Conservation (phyloP, 352 stramenopile genomes). For the Pythium phragmiticola region DNA sequence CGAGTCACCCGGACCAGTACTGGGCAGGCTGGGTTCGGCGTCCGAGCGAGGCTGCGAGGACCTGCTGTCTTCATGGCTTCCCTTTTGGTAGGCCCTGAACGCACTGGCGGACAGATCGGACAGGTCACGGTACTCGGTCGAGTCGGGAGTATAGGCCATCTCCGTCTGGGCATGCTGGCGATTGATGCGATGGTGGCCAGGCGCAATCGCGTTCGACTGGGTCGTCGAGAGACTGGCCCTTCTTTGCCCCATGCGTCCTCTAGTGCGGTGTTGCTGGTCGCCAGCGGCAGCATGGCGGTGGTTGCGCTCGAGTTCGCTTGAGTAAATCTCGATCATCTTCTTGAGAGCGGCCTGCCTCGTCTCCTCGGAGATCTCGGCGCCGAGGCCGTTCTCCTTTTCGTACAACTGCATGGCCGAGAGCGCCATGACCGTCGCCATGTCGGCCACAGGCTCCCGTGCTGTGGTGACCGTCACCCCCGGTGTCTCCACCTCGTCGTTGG, state of each 20-base stretch:
- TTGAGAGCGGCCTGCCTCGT: conserved; percentile 54
- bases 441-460: conserved; percentile 20
- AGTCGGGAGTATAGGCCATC: conserved; percentile 4
- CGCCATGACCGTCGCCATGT: conserved; percentile 62
- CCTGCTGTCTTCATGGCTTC: conserved; percentile 23
- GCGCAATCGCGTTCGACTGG: neutral
- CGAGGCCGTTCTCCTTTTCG: conserved; percentile 53
- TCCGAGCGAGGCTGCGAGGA: conserved; percentile 24
- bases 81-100: conserved; percentile 61
- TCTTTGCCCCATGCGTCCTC: neutral
- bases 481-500: neutral
- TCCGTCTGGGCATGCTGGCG: conserved; percentile 25
- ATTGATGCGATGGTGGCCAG: neutral
- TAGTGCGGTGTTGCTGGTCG: too few species aligned
- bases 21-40: conserved; percentile 21
- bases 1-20: conserved; percentile 22
- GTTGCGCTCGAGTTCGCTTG: conserved; percentile 58
- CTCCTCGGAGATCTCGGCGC: conserved; percentile 49
- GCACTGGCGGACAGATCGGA: conserved; percentile 64
- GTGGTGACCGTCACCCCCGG: neutral
- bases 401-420: conserved; percentile 79
- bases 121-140: conserved; percentile 49
- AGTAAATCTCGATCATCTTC: conserved; percentile 81
- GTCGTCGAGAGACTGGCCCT: conserved; percentile 18
- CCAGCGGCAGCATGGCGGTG: too few species aligned